Conservation (phyloP, 805 yeast genomes). For the Ogataea zsoltii region DNA sequence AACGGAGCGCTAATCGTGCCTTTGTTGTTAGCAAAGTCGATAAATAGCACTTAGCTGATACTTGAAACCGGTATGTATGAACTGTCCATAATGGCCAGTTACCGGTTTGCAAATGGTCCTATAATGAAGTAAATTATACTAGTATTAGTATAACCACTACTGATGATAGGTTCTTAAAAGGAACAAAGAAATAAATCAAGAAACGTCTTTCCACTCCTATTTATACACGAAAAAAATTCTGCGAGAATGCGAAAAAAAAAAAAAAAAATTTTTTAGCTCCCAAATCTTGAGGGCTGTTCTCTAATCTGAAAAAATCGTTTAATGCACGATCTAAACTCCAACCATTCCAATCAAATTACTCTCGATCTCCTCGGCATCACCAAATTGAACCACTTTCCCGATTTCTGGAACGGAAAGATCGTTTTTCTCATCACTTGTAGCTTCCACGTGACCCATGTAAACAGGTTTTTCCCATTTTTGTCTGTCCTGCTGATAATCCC, state of each 20-base stretch:
- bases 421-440: not conserved
- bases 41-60: conserved; percentile 62
- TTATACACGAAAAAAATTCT: conserved; percentile 7
- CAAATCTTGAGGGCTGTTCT: too few species aligned
- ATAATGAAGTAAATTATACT: conserved; percentile 53
- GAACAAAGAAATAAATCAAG: conserved; percentile 9
- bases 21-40: conserved; percentile 72
- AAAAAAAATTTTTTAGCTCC: too few species aligned
- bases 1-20: conserved; percentile 75
- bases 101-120: conserved; percentile 48
- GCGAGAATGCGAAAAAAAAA: conserved; percentile 6
- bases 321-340: conserved; percentile 22
- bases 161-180: conserved; percentile 52
- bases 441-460: conserved; percentile 23
- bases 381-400: conserved; percentile 32
- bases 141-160: conserved; percentile 82
- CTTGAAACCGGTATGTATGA: conserved; percentile 27
- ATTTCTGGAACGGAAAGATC: conserved; percentile 7
- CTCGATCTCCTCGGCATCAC: conserved; percentile 33
- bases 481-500: conserved; percentile 63
- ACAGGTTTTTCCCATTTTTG: conserved; percentile 51
- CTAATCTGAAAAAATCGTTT: too few species aligned
- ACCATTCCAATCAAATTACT: conserved; percentile 30
- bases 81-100: conserved; percentile 42
- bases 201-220: conserved; percentile 2